Evolutionary conservation across 2,329 filamentous ascomycete species (phyloP).

Genomic region (Trichoderma aggressivum): DNA sequence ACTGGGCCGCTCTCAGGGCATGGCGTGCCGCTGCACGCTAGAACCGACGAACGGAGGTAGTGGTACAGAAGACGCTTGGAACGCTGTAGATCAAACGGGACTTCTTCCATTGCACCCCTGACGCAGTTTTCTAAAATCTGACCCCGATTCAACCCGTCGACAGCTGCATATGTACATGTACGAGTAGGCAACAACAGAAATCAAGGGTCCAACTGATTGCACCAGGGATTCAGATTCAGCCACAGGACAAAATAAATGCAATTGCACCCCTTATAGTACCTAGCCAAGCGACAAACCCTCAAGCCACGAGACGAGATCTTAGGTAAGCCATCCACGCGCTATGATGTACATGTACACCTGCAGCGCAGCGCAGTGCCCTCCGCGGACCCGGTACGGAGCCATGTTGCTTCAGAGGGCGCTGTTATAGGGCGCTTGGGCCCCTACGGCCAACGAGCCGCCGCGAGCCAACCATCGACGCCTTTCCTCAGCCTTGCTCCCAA

Average conservation of each 20-base stretch:
- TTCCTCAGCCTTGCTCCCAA: slow-evolving; percentile 4
- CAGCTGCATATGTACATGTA: background rate
- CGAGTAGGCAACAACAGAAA: no score
- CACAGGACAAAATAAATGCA: background rate
- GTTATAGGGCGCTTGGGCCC: slow-evolving; percentile 1
- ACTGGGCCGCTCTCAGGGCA: slow-evolving; percentile 9
- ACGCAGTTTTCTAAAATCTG: background rate
- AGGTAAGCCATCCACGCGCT: background rate
- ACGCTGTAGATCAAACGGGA: background rate
- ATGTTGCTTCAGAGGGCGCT: background rate
- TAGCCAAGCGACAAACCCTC: background rate
- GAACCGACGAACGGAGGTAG: background rate
- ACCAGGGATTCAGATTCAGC: background rate
- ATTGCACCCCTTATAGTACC: background rate
- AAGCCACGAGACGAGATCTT: background rate
- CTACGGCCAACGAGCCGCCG: background rate
- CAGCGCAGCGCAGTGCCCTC: background rate
- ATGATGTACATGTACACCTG: background rate
- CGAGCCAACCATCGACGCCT: slow-evolving; percentile 5
- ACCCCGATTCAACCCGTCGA: background rate
- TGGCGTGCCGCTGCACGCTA: slow-evolving; percentile 2
- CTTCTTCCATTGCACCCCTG: background rate
- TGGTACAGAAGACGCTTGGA: background rate
- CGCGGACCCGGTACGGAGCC: background rate
- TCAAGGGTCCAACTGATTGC: background rate